phyloP scores from a whole-genome alignment of 1,284 basidiomycete genomes.

The Rhodotorula sp. region DNA sequence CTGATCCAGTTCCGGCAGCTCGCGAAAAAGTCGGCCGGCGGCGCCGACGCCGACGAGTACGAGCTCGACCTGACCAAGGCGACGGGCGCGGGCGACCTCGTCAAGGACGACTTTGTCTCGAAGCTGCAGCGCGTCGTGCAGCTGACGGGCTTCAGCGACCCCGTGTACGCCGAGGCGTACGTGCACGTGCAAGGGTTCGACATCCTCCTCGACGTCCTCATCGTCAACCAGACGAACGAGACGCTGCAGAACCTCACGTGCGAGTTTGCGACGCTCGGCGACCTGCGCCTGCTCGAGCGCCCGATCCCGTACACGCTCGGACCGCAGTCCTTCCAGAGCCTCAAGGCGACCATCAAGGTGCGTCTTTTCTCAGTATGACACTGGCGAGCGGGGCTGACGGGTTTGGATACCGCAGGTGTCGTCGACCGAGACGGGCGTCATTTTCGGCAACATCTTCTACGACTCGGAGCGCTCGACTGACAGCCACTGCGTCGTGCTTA shows the following conservation, averaged over 20 bases:
- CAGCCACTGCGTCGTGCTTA: slow-evolving; percentile 72
- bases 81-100: slow-evolving; percentile 73
- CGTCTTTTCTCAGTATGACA: not conserved
- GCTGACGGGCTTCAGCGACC: slow-evolving; percentile 96
- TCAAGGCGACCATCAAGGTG: slow-evolving; percentile 98
- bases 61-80: slow-evolving; percentile 86
- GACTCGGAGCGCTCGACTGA: slow-evolving; percentile 73
- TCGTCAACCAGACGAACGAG: slow-evolving; percentile 94
- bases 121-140: slow-evolving; percentile 94
- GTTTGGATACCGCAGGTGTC: slow-evolving; percentile 60
- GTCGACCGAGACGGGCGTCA: slow-evolving; percentile 96
- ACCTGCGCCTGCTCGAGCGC: slow-evolving; percentile 94
- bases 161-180: slow-evolving; percentile 97
- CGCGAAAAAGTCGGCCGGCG: slow-evolving; percentile 70
- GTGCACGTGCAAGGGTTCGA: slow-evolving; percentile 99
- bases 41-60: slow-evolving; percentile 78
- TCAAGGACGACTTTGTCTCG: slow-evolving; percentile 92
- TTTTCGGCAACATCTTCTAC: slow-evolving; percentile 98
- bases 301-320: slow-evolving; percentile 90
- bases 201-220: slow-evolving; percentile 90
- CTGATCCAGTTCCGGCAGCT: slow-evolving; percentile 90
- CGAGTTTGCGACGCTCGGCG: slow-evolving; percentile 96
- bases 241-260: slow-evolving; percentile 96
- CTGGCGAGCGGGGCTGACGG: not conserved
- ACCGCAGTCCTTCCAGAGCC: slow-evolving; percentile 95